These are phyloP conservation scores for Ophryocystis elektroscirrha DNA, from an alignment of 169 alveolate genomes.

Conservation along the genomic window DNA sequence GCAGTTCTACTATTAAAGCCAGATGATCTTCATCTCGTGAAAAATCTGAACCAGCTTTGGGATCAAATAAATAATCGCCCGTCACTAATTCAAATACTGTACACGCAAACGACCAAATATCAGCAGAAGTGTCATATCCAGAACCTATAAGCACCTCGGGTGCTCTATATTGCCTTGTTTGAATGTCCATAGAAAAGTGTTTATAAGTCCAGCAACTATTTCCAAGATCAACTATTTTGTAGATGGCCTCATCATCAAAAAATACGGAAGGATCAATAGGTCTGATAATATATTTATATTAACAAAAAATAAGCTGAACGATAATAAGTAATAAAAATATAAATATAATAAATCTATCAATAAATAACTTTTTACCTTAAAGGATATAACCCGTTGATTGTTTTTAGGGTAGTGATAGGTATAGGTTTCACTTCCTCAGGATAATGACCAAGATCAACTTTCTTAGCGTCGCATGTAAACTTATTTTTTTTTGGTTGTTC, in stretches of 20 bases:
- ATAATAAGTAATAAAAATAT: too few species aligned
- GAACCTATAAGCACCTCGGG: constrained; percentile 70
- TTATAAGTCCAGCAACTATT: constrained; percentile 92
- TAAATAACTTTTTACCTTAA: too few species aligned
- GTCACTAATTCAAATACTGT: constrained; percentile 86
- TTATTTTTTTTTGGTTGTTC: too few species aligned
- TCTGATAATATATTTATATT: too few species aligned
- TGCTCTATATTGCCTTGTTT: constrained; percentile 88
- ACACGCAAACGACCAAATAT: constrained; percentile 92
- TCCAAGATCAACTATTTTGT: constrained; percentile 85
- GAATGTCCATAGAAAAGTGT: constrained; percentile 78
- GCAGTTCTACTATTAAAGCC: constrained; percentile 65
- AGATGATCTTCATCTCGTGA: constrained; percentile 68
- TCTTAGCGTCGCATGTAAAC: too few species aligned
- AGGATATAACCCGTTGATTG: too few species aligned
- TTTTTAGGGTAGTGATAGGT: too few species aligned
- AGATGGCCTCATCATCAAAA: constrained; percentile 38
- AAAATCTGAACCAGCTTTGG: constrained; percentile 55
- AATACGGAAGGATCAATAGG: too few species aligned
- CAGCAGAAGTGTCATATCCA: constrained; percentile 67
- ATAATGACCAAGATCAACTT: too few species aligned
- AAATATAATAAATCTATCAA: too few species aligned
- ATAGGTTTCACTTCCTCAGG: too few species aligned
- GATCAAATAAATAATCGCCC: constrained; percentile 91
- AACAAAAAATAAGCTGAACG: too few species aligned